Percentiles rank a stretch among this genome's conserved stretches.
phyloP scores from a whole-genome alignment of 2,329 filamentous ascomycete genomes.

The Pseudocercospora fijiensis region DNA sequence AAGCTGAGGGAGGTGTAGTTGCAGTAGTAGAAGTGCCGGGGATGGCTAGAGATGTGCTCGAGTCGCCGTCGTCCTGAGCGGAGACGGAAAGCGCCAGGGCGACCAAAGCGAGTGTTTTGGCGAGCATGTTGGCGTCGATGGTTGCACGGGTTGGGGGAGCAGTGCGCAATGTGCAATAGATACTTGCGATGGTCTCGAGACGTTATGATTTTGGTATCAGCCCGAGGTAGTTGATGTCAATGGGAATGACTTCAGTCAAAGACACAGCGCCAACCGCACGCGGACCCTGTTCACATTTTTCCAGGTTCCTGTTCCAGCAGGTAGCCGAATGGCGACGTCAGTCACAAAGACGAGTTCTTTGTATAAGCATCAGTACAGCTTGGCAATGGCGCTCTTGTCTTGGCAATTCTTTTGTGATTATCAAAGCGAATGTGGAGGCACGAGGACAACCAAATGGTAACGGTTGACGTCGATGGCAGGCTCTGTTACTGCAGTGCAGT shows the following conservation, averaged over 20 bases:
- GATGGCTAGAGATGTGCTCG: not conserved
- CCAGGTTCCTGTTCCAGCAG: not conserved
- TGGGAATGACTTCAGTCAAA: not conserved
- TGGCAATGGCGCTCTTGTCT: not conserved
- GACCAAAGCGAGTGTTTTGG: constrained; percentile 3
- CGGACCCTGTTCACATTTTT: not conserved
- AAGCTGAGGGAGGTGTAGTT: not conserved
- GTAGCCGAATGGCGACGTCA: not conserved
- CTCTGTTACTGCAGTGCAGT: no score
- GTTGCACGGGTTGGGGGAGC: not conserved
- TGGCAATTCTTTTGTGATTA: not conserved
- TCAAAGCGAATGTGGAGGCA: not conserved
- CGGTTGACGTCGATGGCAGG: no score
- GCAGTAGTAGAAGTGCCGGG: not conserved
- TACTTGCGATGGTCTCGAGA: no score
- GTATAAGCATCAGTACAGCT: not conserved
- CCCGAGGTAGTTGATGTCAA: not conserved
- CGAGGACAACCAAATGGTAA: not conserved
- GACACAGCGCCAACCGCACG: not conserved
- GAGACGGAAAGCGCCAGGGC: constrained; percentile 5
- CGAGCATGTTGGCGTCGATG: constrained; percentile 6
- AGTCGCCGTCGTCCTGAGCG: not conserved
- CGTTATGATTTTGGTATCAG: no score
- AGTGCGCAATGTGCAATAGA: no score
- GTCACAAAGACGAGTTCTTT: not conserved